A percentile compares a stretch with the other conserved stretches of the same genome.
These are phyloP conservation scores for Calonectria pseudoreteaudii DNA, from an alignment of 2,329 filamentous ascomycete species.

Conservation along the genomic window DNA sequence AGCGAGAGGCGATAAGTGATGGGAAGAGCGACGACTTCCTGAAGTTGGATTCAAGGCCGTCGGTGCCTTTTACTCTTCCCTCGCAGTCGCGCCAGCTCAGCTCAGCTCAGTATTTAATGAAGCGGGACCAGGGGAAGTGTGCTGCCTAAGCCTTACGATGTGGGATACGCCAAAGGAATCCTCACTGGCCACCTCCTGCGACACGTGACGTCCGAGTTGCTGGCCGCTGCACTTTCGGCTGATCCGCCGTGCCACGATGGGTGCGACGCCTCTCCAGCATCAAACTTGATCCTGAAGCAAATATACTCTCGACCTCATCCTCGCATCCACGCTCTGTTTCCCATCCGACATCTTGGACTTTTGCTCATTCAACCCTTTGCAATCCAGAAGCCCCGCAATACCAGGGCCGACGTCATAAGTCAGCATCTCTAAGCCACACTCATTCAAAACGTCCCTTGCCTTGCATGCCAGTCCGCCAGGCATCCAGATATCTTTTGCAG, in stretches of 20 bases:
- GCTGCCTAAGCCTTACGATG: slow-evolving; percentile 43
- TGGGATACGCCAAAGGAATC: slow-evolving; percentile 16
- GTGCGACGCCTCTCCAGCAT: background rate
- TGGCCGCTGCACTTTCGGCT: background rate
- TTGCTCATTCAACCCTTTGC: background rate
- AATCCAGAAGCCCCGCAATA: background rate
- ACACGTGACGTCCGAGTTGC: slow-evolving; percentile 33
- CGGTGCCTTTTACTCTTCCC: background rate
- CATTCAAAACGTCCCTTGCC: slow-evolving; percentile 4
- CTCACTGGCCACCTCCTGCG: slow-evolving; percentile 5
- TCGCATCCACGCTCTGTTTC: background rate
- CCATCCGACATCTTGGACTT: background rate
- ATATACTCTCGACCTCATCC: background rate
- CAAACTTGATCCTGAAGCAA: background rate
- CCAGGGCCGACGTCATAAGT: slow-evolving; percentile 8
- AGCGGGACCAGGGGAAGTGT: slow-evolving; percentile 34
- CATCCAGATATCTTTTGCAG: slow-evolving; percentile 4
- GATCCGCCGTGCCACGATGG: background rate
- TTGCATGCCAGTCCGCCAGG: slow-evolving; percentile 10
- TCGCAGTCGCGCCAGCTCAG: slow-evolving; percentile 35
- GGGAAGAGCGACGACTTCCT: background rate
- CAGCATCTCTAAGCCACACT: slow-evolving; percentile 6
- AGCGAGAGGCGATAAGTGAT: background rate
- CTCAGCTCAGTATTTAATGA: slow-evolving; percentile 23
- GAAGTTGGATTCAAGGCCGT: background rate